Base-by-base conservation (phyloP, 1,139 yeast species). In the Candida sp. region DNA sequence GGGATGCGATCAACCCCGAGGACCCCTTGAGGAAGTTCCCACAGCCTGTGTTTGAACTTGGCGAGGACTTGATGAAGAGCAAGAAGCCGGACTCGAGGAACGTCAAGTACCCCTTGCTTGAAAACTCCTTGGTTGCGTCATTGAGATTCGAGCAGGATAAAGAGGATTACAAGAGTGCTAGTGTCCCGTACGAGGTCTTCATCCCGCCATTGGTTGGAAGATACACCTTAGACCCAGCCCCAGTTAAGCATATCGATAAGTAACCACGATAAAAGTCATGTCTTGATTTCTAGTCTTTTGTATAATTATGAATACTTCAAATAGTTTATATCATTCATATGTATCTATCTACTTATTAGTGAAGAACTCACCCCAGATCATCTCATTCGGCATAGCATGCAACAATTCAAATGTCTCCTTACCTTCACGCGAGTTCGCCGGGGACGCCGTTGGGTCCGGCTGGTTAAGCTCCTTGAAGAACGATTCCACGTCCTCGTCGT, bases 351-450 rank as follows among this genome's bases (percentile, higher is more conserved):
- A 48, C 45, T 47, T 49, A 32, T 68, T 65, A 2, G 84, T 78
- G 62, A 88, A 86, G 57, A 84, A 86, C 60, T 88, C 92, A 57
- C 86, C 93, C 94, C 94, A 88, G 44, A 88, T 85, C 34, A 87
- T 77, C 44, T 87, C 90, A 27, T 83, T 77, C 1, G 93, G 90
- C 44, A 86, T 80, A 59, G 85, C 88, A 58, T 78, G 81, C 52
- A 88, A 80, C 68, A 88, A 70, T 58, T 85, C 90, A 61, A 77
- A 84, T 12, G 86, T 77, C 53, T 76, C 73, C 53, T 78, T 80
- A 3, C 84, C 85, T 55, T 84, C 88, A 47, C 68, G 49, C 68
- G 47, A 37, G 22, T 34, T 35, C 17, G 61, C 47, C 6, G 57
- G 55, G 48, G 45, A 32, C 28, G 45, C 28, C 3, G 32, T 25